Percentiles rank a stretch among this genome's conserved stretches.
These are phyloP conservation scores for Babjeviella inositovora DNA, from an alignment of 805 yeast genomes.

Conservation along the genomic window DNA sequence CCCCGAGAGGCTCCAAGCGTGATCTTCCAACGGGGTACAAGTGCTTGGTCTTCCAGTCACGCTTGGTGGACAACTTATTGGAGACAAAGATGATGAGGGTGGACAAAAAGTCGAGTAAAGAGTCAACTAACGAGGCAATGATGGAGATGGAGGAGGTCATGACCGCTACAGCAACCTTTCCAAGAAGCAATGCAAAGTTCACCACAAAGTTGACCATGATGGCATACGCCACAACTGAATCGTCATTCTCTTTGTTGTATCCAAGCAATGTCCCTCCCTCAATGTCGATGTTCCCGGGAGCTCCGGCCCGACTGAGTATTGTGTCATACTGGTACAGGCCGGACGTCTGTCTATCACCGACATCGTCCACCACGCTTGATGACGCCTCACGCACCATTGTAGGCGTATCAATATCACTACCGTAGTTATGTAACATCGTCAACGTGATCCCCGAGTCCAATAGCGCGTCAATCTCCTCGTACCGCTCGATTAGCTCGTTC, in stretches of 20 bases:
- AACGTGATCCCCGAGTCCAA: conserved; percentile 59
- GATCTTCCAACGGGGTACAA: conserved; percentile 57
- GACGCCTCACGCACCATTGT: neutral
- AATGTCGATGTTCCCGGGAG: conserved; percentile 44
- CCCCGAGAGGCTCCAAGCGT: conserved; percentile 67
- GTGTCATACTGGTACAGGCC: too few species aligned
- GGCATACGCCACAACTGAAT: conserved; percentile 33
- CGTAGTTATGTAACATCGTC: conserved; percentile 47
- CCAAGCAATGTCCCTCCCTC: conserved; percentile 44
- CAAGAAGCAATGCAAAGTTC: conserved; percentile 40
- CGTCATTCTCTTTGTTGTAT: conserved; percentile 21
- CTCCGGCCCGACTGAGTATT: conserved; percentile 15
- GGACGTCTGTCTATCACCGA: neutral
- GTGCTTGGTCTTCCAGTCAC: conserved; percentile 27
- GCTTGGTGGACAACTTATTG: conserved; percentile 27
- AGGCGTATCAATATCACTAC: conserved; percentile 11
- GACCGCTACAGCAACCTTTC: conserved; percentile 43
- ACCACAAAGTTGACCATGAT: conserved; percentile 47
- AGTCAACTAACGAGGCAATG: conserved; percentile 67
- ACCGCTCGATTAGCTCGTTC: conserved; percentile 41
- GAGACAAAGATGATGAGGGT: conserved; percentile 57
- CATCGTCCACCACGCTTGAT: neutral
- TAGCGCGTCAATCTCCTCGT: conserved; percentile 42
- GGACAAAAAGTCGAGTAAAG: conserved; percentile 57
- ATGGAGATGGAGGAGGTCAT: conserved; percentile 60